Conservation (phyloP, 2,329 filamentous ascomycete genomes). For the Sphaerulina musiva region DNA sequence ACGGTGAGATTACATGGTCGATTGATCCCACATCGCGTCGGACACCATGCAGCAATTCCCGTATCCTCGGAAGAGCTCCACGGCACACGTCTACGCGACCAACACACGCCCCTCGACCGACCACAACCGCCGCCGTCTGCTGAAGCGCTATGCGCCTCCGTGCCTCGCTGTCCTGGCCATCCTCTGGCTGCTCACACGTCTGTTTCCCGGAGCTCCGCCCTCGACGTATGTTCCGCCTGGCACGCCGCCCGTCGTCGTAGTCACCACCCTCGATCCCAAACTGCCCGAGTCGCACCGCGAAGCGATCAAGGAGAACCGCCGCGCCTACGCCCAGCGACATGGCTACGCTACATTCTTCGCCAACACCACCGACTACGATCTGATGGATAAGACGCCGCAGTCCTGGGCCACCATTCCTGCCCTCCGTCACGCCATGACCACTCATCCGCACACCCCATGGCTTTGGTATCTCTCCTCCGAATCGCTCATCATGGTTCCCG, state of each 20-base stretch:
- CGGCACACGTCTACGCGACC: conserved; percentile 62
- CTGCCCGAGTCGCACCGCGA: conserved; percentile 62
- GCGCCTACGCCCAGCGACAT: conserved; percentile 77
- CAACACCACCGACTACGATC: conserved; percentile 67
- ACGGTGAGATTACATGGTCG: background rate
- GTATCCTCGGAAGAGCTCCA: conserved; percentile 71
- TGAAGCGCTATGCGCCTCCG: conserved; percentile 40
- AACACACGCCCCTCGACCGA: conserved; percentile 47
- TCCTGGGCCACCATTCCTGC: conserved; percentile 78
- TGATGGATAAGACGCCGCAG: conserved; percentile 50
- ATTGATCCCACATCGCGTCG: background rate
- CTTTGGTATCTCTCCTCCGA: conserved; percentile 85
- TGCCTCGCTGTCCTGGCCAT: conserved; percentile 33
- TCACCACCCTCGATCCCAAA: conserved; percentile 72
- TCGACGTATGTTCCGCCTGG: conserved; percentile 33
- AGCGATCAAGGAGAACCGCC: conserved; percentile 72
- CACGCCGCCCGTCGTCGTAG: conserved; percentile 60
- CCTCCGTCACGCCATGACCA: conserved; percentile 78
- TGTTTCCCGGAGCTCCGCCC: conserved; percentile 18
- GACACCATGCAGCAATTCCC: conserved; percentile 61
- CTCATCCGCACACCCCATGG: conserved; percentile 68
- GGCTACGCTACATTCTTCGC: conserved; percentile 84
- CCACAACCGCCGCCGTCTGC: conserved; percentile 20
- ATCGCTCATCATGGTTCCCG: conserved; percentile 80
- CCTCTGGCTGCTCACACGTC: conserved; percentile 32